Evolutionary conservation across 106 monocot species (phyloP).

Genomic region (Chionographis japonica): DNA sequence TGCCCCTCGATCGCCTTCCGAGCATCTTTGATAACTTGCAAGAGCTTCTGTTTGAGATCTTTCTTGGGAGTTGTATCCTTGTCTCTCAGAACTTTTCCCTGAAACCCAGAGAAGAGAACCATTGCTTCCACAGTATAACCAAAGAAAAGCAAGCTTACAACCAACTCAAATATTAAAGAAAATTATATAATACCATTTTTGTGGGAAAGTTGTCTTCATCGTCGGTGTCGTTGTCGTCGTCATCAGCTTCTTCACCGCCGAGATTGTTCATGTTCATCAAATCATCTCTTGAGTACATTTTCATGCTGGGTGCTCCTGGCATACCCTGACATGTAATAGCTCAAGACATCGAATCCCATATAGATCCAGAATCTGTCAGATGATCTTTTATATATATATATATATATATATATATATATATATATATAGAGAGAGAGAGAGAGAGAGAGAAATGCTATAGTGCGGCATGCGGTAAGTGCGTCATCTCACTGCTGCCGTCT

Average conservation of each 20-base stretch:
- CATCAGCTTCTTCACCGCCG: slow-evolving; percentile 47
- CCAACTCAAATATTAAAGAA: not conserved
- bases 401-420: no score
- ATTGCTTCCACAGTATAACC: not conserved
- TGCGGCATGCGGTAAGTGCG: no score
- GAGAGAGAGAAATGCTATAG: no score
- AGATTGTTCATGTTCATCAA: slow-evolving; percentile 77
- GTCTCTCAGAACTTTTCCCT: slow-evolving; percentile 63
- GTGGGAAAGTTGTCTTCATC: slow-evolving; percentile 63
- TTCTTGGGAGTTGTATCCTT: slow-evolving; percentile 35
- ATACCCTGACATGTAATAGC: slow-evolving; percentile 56
- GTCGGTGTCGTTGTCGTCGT: slow-evolving; percentile 61
- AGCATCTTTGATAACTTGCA: slow-evolving; percentile 34
- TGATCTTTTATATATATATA: not conserved
- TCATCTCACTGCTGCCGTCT: no score
- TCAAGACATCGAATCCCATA: not conserved
- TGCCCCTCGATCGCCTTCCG: slow-evolving; percentile 32
- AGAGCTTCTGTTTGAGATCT: slow-evolving; percentile 57
- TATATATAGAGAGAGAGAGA: no score
- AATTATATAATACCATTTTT: slow-evolving; percentile 49
- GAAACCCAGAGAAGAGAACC: slow-evolving; percentile 6
- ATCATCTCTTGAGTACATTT: slow-evolving; percentile 95
- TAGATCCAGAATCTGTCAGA: not conserved
- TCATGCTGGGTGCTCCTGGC: slow-evolving; percentile 95
- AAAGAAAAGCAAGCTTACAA: not conserved